These are phyloP conservation scores for Prillingera fragicola DNA, from an alignment of 1,284 basidiomycete genomes.

Conservation along the genomic window DNA sequence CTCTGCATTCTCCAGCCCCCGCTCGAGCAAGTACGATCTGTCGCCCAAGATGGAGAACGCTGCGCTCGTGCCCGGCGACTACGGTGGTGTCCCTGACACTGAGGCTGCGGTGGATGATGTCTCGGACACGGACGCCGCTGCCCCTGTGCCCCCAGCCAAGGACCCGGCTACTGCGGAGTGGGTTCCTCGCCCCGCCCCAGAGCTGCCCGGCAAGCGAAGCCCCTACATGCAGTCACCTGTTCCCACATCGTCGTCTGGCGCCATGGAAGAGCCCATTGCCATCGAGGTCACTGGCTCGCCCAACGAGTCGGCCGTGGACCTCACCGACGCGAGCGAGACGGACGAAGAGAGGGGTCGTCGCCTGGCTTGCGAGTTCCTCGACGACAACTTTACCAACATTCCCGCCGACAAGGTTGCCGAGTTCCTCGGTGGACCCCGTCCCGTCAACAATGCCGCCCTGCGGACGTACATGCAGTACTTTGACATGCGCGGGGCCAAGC, in stretches of 20 bases:
- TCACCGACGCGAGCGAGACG: conserved; percentile 7
- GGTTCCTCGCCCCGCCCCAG: background rate
- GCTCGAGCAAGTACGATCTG: conserved; percentile 2
- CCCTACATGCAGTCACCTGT: too few relatives aligned
- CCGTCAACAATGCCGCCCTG: conserved; percentile 68
- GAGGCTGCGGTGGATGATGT: background rate
- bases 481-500: conserved; percentile 72
- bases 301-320: conserved; percentile 8
- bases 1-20: conserved; percentile 1
- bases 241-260: background rate
- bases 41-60: background rate
- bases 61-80: background rate
- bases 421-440: conserved; percentile 81
- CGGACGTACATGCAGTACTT: conserved; percentile 80
- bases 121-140: background rate
- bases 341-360: conserved; percentile 63
- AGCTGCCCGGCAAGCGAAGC: background rate
- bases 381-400: conserved; percentile 79
- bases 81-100: too few relatives aligned
- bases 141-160: background rate
- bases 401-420: conserved; percentile 88
- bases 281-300: conserved; percentile 15
- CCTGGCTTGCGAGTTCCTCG: conserved; percentile 72
- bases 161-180: background rate
- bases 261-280: conserved; percentile 2